phyloP scores from a whole-genome alignment of 176 grass and related monocot genomes.

The Avena eriantha region DNA sequence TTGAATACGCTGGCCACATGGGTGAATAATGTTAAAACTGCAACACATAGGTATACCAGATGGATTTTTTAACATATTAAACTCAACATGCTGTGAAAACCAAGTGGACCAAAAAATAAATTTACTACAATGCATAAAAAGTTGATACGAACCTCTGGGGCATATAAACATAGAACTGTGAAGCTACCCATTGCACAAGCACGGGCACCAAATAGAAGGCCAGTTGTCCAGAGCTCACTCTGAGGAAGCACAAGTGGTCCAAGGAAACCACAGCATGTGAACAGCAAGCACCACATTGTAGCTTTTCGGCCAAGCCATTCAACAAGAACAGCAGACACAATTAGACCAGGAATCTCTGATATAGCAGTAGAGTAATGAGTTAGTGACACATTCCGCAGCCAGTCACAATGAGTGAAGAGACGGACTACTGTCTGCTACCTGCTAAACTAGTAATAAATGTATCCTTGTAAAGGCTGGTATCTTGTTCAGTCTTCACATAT shows the following conservation, averaged over 20 bases:
- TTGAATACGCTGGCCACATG: background rate
- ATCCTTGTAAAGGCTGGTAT: slow-evolving; percentile 66
- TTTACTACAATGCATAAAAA: background rate
- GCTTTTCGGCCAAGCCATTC: slow-evolving; percentile 75
- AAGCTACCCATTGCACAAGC: slow-evolving; percentile 73
- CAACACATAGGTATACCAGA: background rate
- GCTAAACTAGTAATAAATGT: slow-evolving; percentile 77
- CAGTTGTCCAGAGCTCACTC: slow-evolving; percentile 63
- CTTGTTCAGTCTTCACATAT: slow-evolving; percentile 10
- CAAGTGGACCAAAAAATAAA: background rate
- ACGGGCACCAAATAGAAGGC: slow-evolving; percentile 77
- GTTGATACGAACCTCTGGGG: slow-evolving; percentile 65
- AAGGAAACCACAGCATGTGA: slow-evolving; percentile 67
- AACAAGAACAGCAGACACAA: slow-evolving; percentile 65
- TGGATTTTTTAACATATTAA: slow-evolving; percentile 24
- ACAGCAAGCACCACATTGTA: slow-evolving; percentile 75
- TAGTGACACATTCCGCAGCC: slow-evolving; percentile 11
- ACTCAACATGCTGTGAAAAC: background rate
- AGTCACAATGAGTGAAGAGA: background rate
- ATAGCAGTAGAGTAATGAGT: slow-evolving; percentile 20
- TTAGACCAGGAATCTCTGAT: slow-evolving; percentile 73
- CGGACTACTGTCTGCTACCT: slow-evolving; percentile 41
- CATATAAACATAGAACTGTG: slow-evolving; percentile 60
- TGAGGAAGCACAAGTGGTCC: slow-evolving; percentile 69
- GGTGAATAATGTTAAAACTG: slow-evolving; percentile 3